These are phyloP conservation scores for Talaromyces thailandensis DNA, from an alignment of 495 filamentous ascomycete species.

Conservation along the genomic window DNA sequence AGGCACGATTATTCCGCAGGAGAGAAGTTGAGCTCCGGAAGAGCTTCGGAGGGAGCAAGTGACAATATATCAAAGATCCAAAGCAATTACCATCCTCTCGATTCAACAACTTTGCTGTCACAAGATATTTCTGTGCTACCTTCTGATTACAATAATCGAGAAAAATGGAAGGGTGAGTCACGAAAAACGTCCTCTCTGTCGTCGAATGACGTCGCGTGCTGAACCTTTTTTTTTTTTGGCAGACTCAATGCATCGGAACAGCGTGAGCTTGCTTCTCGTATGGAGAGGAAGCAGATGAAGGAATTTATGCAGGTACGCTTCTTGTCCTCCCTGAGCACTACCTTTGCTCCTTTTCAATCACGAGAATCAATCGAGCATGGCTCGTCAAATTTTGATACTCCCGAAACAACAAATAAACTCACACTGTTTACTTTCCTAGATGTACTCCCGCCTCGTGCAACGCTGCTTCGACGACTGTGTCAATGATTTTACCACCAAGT, in stretches of 20 bases:
- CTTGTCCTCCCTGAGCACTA: neutral
- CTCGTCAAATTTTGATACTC: neutral
- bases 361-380: neutral
- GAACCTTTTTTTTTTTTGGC: neutral
- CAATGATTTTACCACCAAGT: slow-evolving; percentile 97
- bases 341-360: neutral
- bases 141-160: neutral
- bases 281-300: slow-evolving; percentile 96
- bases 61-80: neutral
- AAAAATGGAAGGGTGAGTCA: slow-evolving; percentile 35
- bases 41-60: neutral
- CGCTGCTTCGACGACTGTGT: slow-evolving; percentile 95
- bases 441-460: slow-evolving; percentile 94
- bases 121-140: neutral
- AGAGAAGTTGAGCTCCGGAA: slow-evolving; percentile 3
- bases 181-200: neutral
- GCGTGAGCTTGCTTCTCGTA: slow-evolving; percentile 81
- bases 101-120: neutral
- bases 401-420: slow-evolving; percentile 4
- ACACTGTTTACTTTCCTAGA: slow-evolving; percentile 38
- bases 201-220: slow-evolving; percentile 4
- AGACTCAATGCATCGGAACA: slow-evolving; percentile 73
- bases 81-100: neutral
- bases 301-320: slow-evolving; percentile 82
- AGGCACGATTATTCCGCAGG: neutral